Conservation (phyloP, 129 eudicot genomes). For the Flaveria bidentis region DNA sequence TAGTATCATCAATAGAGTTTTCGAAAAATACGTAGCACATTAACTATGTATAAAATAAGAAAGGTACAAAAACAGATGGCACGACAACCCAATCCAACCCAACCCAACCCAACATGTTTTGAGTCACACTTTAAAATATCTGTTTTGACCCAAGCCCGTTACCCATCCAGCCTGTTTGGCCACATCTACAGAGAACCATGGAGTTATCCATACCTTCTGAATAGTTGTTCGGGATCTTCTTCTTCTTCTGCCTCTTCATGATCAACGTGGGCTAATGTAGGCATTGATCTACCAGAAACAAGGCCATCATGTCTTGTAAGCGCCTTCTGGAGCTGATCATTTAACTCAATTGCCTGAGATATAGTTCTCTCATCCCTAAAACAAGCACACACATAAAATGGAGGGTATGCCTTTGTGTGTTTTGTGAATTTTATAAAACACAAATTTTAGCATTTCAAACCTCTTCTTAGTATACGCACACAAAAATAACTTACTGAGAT, state of each 20-base stretch:
- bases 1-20: too few relatives aligned
- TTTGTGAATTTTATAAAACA: background rate
- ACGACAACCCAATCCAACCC: too few relatives aligned
- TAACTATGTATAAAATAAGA: too few relatives aligned
- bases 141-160: background rate
- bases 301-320: constrained; percentile 75
- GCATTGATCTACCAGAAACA: constrained; percentile 49
- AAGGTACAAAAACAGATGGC: too few relatives aligned
- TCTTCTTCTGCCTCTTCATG: constrained; percentile 77
- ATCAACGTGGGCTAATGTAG: constrained; percentile 47
- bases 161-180: constrained; percentile 14
- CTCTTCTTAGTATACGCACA: constrained; percentile 9
- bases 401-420: constrained; percentile 13
- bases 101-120: too few relatives aligned
- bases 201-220: constrained; percentile 56
- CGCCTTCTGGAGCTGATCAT: constrained; percentile 80
- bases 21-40: too few relatives aligned
- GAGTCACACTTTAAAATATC: background rate
- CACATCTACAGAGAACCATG: constrained; percentile 4
- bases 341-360: constrained; percentile 78
- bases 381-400: constrained; percentile 22
- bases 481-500: constrained; percentile 59
- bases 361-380: constrained; percentile 74
- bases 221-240: constrained; percentile 92
- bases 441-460: background rate